Conservation (phyloP, 2,329 filamentous ascomycete genomes). For the Talaromyces sp. region DNA sequence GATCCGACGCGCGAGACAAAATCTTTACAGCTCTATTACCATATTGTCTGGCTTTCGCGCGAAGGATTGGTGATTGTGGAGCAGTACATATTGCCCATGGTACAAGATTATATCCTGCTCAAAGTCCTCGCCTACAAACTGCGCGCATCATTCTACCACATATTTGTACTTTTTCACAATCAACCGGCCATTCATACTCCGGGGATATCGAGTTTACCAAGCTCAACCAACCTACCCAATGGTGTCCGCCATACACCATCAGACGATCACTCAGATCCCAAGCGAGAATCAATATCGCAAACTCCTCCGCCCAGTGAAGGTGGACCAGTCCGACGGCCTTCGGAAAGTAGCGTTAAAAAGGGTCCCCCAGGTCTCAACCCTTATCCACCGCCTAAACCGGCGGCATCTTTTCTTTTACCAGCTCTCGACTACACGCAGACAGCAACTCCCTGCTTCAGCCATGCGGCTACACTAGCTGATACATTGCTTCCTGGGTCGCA, state of each 20-base stretch:
- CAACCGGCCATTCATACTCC: conserved; percentile 70
- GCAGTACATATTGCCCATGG: conserved; percentile 79
- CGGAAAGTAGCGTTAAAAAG: conserved; percentile 29
- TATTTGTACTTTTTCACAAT: conserved; percentile 95
- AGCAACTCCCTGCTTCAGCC: conserved; percentile 76
- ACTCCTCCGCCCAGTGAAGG: conserved; percentile 54
- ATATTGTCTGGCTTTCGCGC: conserved; percentile 92
- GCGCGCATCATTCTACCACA: conserved; percentile 90
- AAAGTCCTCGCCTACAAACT: conserved; percentile 90
- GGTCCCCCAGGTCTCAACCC: conserved; percentile 39
- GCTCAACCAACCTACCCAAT: conserved; percentile 28
- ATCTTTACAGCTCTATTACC: conserved; percentile 77
- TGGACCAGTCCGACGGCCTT: conserved; percentile 49
- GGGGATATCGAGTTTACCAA: conserved; percentile 45
- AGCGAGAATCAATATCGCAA: conserved; percentile 37
- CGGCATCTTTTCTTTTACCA: conserved; percentile 74
- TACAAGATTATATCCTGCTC: conserved; percentile 72
- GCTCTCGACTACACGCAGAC: conserved; percentile 76
- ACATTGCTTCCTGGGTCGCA: conserved; percentile 79
- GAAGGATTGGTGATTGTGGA: conserved; percentile 89
- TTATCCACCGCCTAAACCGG: conserved; percentile 33
- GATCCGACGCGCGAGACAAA: conserved; percentile 75
- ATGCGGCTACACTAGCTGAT: conserved; percentile 72
- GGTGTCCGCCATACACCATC: conserved; percentile 16
- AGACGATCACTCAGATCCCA: conserved; percentile 19